Evolutionary conservation across 1,139 yeast species (phyloP), one percentile per base, ranked within the genome.

Genomic region (Blastobotrys petasosporus): DNA sequence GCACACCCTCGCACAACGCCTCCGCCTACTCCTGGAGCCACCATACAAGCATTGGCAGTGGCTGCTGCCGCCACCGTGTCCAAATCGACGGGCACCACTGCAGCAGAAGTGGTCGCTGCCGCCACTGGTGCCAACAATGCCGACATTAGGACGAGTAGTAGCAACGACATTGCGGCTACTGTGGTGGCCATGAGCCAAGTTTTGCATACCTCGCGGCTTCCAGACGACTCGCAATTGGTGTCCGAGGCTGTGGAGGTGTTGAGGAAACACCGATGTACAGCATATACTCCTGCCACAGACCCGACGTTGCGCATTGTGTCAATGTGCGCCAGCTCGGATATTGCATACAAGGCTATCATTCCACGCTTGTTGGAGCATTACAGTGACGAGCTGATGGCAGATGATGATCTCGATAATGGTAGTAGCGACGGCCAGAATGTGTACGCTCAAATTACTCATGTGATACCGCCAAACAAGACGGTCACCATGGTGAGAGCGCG

Each of bases 391-490:
- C 28, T 20, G 25, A 20, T 20, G 4, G 25, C 4, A 4, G 25
- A 20, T 20, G 25, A 20, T 20, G 25, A 20, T 20, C 25, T 20
- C 7, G 25, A 20, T 20, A 20, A 20, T 7, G 7, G 25, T 20
- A n/a, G 25, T 20, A 20, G 25, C 25, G 28, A 34, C 12, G 39
- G 35, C 2, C 36, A 32, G 34, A 32, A 41, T 11, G 33, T 49
- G 7, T 45, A 47, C 11, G 54, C 54, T 7, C 52, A 52, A 34
- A 49, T 53, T 29, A 46, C 54, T 20, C 56, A 53, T 37, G 51
- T 52, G 11, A 46, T 53, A 7, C 56, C 56, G n/a, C 51, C 49
- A 23, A 51, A 53, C 40, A 51, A 51, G 34, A 44, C 50, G 2
- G 34, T 45, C 17, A 37, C 47, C 23, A 48, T 45, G 46, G 31